A percentile compares a stretch with the other conserved stretches of the same genome.
These are phyloP conservation scores for Dysphania ambrosioides DNA, from an alignment of 148 eudicot species.

Conservation along the genomic window DNA sequence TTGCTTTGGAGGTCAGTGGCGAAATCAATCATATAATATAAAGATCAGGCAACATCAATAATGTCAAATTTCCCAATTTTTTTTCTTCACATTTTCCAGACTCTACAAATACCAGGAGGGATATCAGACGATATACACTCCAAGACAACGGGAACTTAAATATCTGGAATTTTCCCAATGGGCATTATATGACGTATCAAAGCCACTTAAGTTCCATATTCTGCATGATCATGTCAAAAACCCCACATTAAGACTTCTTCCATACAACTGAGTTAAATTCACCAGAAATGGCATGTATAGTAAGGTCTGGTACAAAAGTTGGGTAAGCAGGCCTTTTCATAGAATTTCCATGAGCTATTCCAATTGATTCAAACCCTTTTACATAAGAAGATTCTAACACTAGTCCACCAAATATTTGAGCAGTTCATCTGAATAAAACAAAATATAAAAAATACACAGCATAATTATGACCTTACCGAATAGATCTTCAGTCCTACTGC, in stretches of 20 bases:
- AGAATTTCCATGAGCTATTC: too few species aligned
- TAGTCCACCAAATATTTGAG: too few species aligned
- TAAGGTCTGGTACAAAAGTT: too few species aligned
- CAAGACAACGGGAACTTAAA: background rate
- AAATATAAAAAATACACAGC: too few species aligned
- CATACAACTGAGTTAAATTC: too few species aligned
- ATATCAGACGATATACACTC: background rate
- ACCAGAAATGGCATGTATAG: too few species aligned
- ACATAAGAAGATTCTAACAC: too few species aligned
- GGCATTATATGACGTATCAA: background rate
- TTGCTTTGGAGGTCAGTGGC: background rate
- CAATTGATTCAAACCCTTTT: too few species aligned
- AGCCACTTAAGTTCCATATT: background rate
- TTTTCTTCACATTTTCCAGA: background rate
- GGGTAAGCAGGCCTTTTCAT: too few species aligned
- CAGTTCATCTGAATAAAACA: too few species aligned
- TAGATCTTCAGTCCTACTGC: background rate
- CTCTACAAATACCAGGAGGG: background rate
- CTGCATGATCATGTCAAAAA: background rate
- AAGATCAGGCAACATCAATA: background rate
- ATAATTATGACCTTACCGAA: too few species aligned
- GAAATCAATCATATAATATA: background rate
- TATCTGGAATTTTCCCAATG: background rate
- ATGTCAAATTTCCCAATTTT: background rate
- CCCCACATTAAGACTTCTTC: too few species aligned